phyloP scores from a whole-genome alignment of 140 eudicot genomes.

The Flaveria floridana region DNA sequence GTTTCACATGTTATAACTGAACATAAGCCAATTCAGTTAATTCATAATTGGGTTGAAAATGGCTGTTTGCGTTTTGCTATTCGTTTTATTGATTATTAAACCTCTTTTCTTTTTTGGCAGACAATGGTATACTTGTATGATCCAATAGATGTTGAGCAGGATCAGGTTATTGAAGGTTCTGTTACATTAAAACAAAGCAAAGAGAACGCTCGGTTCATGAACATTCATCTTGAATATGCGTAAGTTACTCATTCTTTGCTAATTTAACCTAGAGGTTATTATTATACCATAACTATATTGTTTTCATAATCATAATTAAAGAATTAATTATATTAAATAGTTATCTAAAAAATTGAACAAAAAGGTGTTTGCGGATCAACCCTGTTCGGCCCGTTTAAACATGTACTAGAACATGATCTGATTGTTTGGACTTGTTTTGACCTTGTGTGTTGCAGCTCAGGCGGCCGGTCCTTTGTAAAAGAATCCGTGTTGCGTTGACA shows the following conservation, averaged over 20 bases:
- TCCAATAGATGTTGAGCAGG: slow-evolving; percentile 89
- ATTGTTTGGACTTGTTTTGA: slow-evolving; percentile 14
- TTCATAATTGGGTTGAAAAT: background rate
- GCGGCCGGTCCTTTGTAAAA: slow-evolving; percentile 83
- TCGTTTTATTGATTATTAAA: background rate
- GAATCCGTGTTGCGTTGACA: slow-evolving; percentile 73
- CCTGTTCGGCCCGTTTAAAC: background rate
- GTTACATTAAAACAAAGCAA: slow-evolving; percentile 79
- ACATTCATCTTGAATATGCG: slow-evolving; percentile 85
- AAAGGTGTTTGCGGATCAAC: background rate
- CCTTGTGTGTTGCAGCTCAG: slow-evolving; percentile 58
- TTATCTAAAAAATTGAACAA: background rate
- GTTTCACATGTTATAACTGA: background rate
- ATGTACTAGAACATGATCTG: background rate
- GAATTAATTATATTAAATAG: background rate
- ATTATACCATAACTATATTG: background rate
- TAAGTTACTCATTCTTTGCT: slow-evolving; percentile 40
- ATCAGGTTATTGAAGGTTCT: slow-evolving; percentile 82
- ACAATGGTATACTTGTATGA: slow-evolving; percentile 79
- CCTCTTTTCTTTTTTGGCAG: slow-evolving; percentile 45
- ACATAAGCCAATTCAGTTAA: background rate
- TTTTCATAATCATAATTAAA: background rate
- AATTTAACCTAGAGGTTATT: background rate
- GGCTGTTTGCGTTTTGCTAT: background rate
- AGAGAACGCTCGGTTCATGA: slow-evolving; percentile 90